Base-by-base conservation (phyloP, 73 alveolate genomes). In the Paraurostyla sp. region DNA sequence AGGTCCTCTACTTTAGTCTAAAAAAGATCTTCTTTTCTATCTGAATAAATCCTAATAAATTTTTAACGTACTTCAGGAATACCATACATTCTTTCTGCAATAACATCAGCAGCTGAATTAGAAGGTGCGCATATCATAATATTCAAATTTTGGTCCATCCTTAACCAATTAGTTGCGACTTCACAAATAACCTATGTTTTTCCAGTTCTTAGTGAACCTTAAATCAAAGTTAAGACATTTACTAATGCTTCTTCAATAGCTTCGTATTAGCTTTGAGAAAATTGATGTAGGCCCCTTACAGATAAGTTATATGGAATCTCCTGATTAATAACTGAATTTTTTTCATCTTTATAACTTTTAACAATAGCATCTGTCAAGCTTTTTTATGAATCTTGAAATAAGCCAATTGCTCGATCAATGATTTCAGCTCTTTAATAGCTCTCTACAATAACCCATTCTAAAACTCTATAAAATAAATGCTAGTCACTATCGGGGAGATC, bases 181-280 rank as follows among this genome's bases (percentile, higher is more conserved):
- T 38, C 84, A 9, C 38, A 18, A 27, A 13, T 3, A 11, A 69
- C 65, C 7, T 7, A 13, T 7, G 84, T 69, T 36, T 69, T 69
- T 18, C 84, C 84, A 69, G 84, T 69, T 22, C 84, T 62, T 2
- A 23, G 43, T n/a, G 58, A 46, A 15, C 65, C 84, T 40, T 69
- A 38, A 33, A 69, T 40, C 15, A 69, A 23, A 11, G 84, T 69
- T 40, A 69, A 22, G 29, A 36, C 40, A 9, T 32, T n/a, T 9
- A 7, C 20, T 6, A 69, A 32, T n/a, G 62, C 84, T 23, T 36
- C n/a, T 69, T 69, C 16, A 9, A 69, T 46, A 33, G 78, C 78
- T 60, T 60, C 45, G 13, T 29, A 13, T 27, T 60, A 23, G 3
- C 51, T 29, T 60, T 9, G 13, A 7, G 78, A 60, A 23, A 60